Evolutionary conservation across 2,329 filamentous ascomycete genomes (phyloP).

Genomic region (Fusarium buharicum): DNA sequence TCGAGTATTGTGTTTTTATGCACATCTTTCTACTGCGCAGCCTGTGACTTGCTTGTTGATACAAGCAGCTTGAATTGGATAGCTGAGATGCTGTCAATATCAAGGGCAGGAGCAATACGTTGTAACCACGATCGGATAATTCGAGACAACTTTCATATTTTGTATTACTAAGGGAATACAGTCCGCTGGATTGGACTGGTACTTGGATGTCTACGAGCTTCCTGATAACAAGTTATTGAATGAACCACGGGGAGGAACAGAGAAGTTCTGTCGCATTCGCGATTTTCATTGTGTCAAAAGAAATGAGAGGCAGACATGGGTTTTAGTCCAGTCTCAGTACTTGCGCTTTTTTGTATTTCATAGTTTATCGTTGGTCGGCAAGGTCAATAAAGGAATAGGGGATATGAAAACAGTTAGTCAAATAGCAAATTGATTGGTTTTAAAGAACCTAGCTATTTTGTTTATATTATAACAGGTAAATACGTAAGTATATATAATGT

Average conservation of each 20-base stretch:
- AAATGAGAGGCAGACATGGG: slow-evolving; percentile 11
- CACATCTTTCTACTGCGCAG: slow-evolving; percentile 2
- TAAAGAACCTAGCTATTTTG: background rate
- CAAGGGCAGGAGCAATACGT: slow-evolving; percentile 1
- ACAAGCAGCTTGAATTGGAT: slow-evolving; percentile 2
- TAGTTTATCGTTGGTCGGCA: slow-evolving; percentile 27
- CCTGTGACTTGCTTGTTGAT: slow-evolving; percentile 4
- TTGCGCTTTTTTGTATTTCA: slow-evolving; percentile 12
- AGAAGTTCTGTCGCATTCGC: slow-evolving; percentile 15
- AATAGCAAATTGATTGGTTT: slow-evolving; percentile 15
- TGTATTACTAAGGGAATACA: slow-evolving; percentile 41
- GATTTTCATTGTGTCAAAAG: slow-evolving; percentile 40
- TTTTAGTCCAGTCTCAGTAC: background rate
- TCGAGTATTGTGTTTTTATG: background rate
- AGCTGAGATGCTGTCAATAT: background rate
- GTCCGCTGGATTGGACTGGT: slow-evolving; percentile 26
- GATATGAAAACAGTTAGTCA: slow-evolving; percentile 10
- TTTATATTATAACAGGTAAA: no score
- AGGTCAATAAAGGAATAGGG: slow-evolving; percentile 23
- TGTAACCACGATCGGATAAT: slow-evolving; percentile 21
- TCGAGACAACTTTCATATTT: slow-evolving; percentile 22
- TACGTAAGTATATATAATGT: no score
- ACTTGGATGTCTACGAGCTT: slow-evolving; percentile 1
- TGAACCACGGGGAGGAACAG: slow-evolving; percentile 2
- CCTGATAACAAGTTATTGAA: slow-evolving; percentile 8